A percentile compares a stretch with the other conserved stretches of the same genome.
phyloP scores from a whole-genome alignment of 1,284 basidiomycete genomes.

The Somion occarium region DNA sequence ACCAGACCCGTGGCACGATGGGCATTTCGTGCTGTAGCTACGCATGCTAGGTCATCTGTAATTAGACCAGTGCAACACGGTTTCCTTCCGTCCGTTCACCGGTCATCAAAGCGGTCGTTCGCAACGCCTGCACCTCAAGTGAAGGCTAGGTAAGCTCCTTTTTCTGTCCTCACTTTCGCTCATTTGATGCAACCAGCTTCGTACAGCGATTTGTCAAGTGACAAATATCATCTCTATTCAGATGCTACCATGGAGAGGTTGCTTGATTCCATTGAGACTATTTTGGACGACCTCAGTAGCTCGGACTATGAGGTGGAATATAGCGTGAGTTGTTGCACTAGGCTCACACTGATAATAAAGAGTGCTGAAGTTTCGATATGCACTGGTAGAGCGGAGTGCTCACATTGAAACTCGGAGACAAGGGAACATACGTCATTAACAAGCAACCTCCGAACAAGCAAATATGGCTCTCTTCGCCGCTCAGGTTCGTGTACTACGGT shows the following conservation, averaged over 20 bases:
- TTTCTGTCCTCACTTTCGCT: not conserved
- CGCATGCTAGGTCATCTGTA: too few species aligned
- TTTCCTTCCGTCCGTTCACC: too few species aligned
- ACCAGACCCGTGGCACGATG: too few species aligned
- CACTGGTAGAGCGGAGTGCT: constrained; percentile 88
- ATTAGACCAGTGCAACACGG: too few species aligned
- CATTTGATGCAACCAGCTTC: not conserved
- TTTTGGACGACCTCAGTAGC: constrained; percentile 62
- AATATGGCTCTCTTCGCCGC: constrained; percentile 95
- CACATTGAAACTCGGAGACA: constrained; percentile 76
- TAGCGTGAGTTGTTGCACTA: constrained; percentile 73
- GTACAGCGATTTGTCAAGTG: constrained; percentile 44
- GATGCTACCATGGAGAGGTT: constrained; percentile 82
- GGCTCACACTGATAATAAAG: not conserved
- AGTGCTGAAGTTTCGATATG: too few species aligned
- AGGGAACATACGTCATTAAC: constrained; percentile 98
- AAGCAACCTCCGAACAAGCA: constrained; percentile 99
- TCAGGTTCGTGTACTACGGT: constrained; percentile 30
- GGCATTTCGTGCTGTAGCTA: too few species aligned
- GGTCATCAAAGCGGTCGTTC: not conserved
- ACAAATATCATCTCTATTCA: constrained; percentile 75
- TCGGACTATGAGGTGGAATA: constrained; percentile 88
- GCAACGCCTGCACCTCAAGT: constrained; percentile 30
- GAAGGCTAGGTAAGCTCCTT: constrained; percentile 21
- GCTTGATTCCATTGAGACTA: constrained; percentile 73